phyloP scores from a whole-genome alignment of 305 asterid species.

The Fraxinus velutina region DNA sequence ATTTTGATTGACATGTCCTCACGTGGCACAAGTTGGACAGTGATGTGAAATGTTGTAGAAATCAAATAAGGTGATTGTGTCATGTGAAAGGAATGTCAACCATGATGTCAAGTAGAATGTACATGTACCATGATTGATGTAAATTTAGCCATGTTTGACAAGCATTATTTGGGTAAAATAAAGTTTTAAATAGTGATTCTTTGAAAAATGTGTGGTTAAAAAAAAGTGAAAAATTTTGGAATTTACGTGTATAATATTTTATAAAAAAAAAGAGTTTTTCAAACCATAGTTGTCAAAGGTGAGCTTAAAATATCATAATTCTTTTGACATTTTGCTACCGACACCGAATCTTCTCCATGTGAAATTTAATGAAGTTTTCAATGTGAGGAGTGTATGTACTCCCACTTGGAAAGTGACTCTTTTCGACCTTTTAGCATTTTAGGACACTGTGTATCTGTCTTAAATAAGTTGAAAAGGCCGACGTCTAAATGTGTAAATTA shows the following conservation, averaged over 20 bases:
- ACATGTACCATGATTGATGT: not conserved
- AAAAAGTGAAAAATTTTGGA: too few species aligned
- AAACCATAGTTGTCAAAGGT: not conserved
- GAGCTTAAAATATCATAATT: not conserved
- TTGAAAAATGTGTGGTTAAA: too few species aligned
- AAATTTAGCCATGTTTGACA: not conserved
- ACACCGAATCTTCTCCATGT: not conserved
- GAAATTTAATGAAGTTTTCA: not conserved
- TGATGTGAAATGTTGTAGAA: not conserved
- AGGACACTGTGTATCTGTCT: not conserved
- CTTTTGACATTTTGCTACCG: not conserved
- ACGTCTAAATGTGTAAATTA: not conserved
- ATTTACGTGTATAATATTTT: too few species aligned
- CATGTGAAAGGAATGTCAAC: not conserved
- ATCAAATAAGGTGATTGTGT: not conserved
- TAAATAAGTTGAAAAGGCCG: not conserved
- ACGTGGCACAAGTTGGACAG: not conserved
- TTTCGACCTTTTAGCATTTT: not conserved
- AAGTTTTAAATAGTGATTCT: too few species aligned
- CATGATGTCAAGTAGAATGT: not conserved
- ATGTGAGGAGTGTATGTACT: not conserved
- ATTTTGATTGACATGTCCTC: not conserved
- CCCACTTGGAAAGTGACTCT: not conserved
- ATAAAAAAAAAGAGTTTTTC: too few species aligned
- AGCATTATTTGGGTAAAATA: not conserved